A percentile compares a stretch with the other conserved stretches of the same genome.
Conservation (phyloP, 2,329 filamentous ascomycete species). For the Stemphylium beticola region DNA sequence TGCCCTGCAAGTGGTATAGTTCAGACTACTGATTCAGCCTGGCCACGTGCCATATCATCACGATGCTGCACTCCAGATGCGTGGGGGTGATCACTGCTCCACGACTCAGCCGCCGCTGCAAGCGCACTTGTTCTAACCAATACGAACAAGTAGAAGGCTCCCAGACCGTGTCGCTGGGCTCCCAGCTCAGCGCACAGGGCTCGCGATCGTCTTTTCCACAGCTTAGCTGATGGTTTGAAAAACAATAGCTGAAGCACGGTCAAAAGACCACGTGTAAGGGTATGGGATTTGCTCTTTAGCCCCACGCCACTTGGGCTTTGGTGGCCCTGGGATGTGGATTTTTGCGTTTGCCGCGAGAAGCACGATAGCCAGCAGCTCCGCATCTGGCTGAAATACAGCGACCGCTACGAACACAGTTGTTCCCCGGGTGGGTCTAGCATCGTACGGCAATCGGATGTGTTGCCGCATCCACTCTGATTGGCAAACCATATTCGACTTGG, state of each 20-base stretch:
- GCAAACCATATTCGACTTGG: conserved; percentile 13
- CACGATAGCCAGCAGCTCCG: conserved; percentile 32
- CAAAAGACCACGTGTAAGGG: conserved; percentile 21
- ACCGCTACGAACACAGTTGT: conserved; percentile 23
- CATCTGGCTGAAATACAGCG: conserved; percentile 16
- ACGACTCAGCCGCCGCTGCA: conserved; percentile 30
- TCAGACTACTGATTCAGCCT: not conserved
- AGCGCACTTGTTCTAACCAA: conserved; percentile 36
- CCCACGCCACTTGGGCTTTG: conserved; percentile 6
- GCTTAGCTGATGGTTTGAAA: conserved; percentile 18
- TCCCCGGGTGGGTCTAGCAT: conserved; percentile 19
- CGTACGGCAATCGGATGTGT: conserved; percentile 16
- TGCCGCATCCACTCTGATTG: conserved; percentile 32
- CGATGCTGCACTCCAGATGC: conserved; percentile 16
- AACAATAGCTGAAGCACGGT: conserved; percentile 15
- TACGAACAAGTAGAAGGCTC: conserved; percentile 23
- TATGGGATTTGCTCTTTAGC: conserved; percentile 9
- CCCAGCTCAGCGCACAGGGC: conserved; percentile 35
- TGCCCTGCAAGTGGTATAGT: conserved; percentile 1
- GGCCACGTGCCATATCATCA: not conserved
- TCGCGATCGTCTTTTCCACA: conserved; percentile 28
- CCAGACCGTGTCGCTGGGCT: conserved; percentile 42
- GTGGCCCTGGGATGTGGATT: conserved; percentile 6
- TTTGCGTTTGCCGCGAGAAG: conserved; percentile 41
- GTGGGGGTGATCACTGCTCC: conserved; percentile 16